Evolutionary conservation across 768 basidiomycete genomes (phyloP).

Genomic region (Suillus cothurnatus): DNA sequence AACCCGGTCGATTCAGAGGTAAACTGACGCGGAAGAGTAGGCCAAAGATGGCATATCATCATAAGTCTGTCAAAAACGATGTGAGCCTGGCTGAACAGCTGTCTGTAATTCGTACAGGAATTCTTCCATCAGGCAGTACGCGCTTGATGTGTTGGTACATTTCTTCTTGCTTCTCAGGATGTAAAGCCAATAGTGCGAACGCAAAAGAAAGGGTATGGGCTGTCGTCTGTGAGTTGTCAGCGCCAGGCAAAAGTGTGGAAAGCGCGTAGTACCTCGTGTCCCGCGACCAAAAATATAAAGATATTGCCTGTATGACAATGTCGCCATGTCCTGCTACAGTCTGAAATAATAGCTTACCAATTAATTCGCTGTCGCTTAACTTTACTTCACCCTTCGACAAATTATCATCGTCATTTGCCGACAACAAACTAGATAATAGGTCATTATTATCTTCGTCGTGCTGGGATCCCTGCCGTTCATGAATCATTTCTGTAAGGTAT

Average conservation of each 20-base stretch:
- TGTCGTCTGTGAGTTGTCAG: constrained; percentile 9
- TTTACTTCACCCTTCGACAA: constrained; percentile 25
- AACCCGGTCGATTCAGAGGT: no score
- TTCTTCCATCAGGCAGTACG: constrained; percentile 25
- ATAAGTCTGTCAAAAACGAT: not conserved
- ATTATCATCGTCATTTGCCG: constrained; percentile 47
- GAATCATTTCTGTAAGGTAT: constrained; percentile 58
- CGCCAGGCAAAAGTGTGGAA: constrained; percentile 11
- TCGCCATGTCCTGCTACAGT: not conserved
- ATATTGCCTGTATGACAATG: constrained; percentile 30
- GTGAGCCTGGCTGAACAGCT: not conserved
- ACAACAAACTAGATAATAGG: constrained; percentile 53
- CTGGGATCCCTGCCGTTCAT: constrained; percentile 38
- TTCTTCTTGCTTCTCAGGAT: constrained; percentile 41
- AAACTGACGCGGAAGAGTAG: no score
- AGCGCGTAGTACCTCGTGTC: constrained; percentile 49
- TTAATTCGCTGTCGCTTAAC: constrained; percentile 47
- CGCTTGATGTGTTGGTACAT: constrained; percentile 35
- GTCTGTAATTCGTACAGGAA: constrained; percentile 22
- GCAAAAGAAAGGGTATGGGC: no score
- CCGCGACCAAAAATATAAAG: constrained; percentile 46
- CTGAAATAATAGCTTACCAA: constrained; percentile 23
- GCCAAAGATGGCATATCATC: no score
- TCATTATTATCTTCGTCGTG: constrained; percentile 47
- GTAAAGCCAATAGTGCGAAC: constrained; percentile 35